Evolutionary conservation across 176 grass and related monocot genomes (phyloP).

Genomic region (barley (Hordeum vulgare)): MorexV3_pseudomolecules_assembly NC_058524.1:597334512-597335011

Average conservation of each 20-base stretch:
- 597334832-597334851: background rate
- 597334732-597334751: background rate
- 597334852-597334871: background rate
- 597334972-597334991: background rate
- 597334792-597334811: background rate
- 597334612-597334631: background rate
- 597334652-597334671: background rate
- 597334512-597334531: background rate
- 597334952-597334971: background rate
- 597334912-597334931: background rate
- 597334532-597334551: background rate
- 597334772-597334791: background rate
- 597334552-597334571: background rate
- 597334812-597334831: background rate
- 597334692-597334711: background rate
- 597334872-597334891: background rate
- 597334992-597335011: background rate
- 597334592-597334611: background rate
- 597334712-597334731: background rate
- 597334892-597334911: background rate
- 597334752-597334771: background rate
- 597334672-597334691: background rate
- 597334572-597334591: background rate
- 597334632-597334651: background rate
- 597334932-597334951: background rate